phyloP scores from a whole-genome alignment of 1,284 basidiomycete species.

The Meripilus lineatus region DNA sequence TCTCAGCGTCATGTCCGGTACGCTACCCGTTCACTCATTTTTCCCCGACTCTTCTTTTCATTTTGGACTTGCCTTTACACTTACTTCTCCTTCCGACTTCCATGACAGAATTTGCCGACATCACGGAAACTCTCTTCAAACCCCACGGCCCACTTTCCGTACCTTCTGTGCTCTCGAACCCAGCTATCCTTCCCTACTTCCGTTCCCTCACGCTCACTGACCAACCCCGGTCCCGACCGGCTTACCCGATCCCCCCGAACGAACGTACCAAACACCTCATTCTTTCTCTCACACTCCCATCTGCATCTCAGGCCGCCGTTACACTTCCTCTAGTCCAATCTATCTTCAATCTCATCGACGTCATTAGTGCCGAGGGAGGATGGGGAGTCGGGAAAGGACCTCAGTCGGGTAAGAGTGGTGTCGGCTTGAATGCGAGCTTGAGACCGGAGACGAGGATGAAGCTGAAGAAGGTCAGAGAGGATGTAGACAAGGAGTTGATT shows the following conservation, averaged over 20 bases:
- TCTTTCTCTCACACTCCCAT: constrained; percentile 57
- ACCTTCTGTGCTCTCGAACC: constrained; percentile 53
- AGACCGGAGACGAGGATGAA: constrained; percentile 80
- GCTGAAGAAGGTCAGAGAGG: constrained; percentile 66
- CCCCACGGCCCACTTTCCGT: constrained; percentile 50
- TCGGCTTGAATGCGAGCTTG: constrained; percentile 33
- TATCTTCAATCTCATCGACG: constrained; percentile 71
- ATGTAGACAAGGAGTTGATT: constrained; percentile 60
- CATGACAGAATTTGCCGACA: constrained; percentile 66
- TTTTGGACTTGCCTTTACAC: not conserved
- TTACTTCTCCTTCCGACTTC: constrained; percentile 2
- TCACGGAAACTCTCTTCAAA: constrained; percentile 78
- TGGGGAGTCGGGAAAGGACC: constrained; percentile 16
- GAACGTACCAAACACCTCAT: constrained; percentile 68
- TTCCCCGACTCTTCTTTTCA: constrained; percentile 1
- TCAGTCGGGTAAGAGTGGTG: constrained; percentile 29
- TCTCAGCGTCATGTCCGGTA: constrained; percentile 72
- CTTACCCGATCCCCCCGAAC: constrained; percentile 38
- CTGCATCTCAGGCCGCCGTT: constrained; percentile 41
- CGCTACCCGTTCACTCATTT: constrained; percentile 9
- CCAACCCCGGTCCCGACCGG: constrained; percentile 71
- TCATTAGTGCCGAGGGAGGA: constrained; percentile 37
- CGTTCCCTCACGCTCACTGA: constrained; percentile 81
- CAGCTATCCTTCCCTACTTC: constrained; percentile 69
- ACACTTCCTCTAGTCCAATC: constrained; percentile 61